phyloP scores from a whole-genome alignment of 2,329 filamentous ascomycete genomes.

The Fusarium sp. region DNA sequence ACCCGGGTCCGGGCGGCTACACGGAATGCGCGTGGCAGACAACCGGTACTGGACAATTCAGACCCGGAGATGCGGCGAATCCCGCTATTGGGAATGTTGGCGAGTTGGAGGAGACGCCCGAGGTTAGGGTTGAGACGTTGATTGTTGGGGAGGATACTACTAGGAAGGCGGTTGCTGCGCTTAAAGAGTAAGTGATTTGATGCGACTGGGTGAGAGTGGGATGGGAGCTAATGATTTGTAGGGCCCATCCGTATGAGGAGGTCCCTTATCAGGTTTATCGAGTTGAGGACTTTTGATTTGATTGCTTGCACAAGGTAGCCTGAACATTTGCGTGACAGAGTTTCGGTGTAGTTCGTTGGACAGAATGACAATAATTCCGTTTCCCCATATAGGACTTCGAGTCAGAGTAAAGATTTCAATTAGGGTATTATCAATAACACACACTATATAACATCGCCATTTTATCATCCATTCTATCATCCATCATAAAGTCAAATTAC shows the following conservation, averaged over 20 bases:
- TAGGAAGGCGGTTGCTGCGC: slow-evolving; percentile 67
- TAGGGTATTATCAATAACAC: slow-evolving; percentile 14
- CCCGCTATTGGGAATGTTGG: slow-evolving; percentile 71
- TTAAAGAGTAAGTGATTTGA: slow-evolving; percentile 67
- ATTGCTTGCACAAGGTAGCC: not conserved
- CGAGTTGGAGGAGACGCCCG: slow-evolving; percentile 67
- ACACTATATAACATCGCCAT: not conserved
- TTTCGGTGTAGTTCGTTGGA: too few species aligned
- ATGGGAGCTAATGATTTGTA: slow-evolving; percentile 8
- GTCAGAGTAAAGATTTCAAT: not conserved
- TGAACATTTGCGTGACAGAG: too few species aligned
- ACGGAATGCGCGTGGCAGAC: slow-evolving; percentile 65
- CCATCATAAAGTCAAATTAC: slow-evolving; percentile 21
- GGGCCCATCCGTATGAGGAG: slow-evolving; percentile 47
- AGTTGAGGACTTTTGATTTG: slow-evolving; percentile 40
- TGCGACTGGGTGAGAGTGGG: too few species aligned
- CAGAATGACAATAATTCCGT: too few species aligned
- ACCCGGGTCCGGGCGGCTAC: slow-evolving; percentile 63
- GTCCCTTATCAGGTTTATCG: slow-evolving; percentile 41
- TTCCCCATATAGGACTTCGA: too few species aligned
- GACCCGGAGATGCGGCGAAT: slow-evolving; percentile 69
- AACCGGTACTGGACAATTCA: slow-evolving; percentile 72
- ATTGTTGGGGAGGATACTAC: slow-evolving; percentile 69
- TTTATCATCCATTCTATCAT: not conserved
- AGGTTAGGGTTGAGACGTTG: slow-evolving; percentile 71